Evolutionary conservation across 1,284 basidiomycete genomes (phyloP), one percentile per base, ranked within the genome.

Genomic region (Leccinum pallidistipes): DNA sequence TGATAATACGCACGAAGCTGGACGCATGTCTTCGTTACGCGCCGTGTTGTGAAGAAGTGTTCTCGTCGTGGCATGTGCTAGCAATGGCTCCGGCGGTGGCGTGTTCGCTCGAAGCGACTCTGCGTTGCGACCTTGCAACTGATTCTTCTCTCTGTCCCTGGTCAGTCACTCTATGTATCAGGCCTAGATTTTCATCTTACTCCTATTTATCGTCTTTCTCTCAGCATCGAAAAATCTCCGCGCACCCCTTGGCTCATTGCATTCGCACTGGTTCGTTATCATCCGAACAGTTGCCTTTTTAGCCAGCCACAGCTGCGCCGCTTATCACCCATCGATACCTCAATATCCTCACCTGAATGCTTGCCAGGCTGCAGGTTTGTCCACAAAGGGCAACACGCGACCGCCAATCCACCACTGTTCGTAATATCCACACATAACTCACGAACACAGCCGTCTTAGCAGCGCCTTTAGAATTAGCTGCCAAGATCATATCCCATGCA

Each of bases 261-360:
- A 16, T 10, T 18, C 27, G 55, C 40, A 10, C 34, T 32, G 5
- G n/a, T 24, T 50, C 31, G 38, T 64, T 54, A 66, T 66, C 57
- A 49, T 18, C 38, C 43, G 10, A 49, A 29, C n/a, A 3, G 2
- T 11, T 32, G 18, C 51, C 40, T n/a, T 60, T 52, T 58, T 49
- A 56, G 21, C 31, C 2, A 27, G 32, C 36, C 18, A 18, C 18
- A 38, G 51, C 38, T 14, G 31, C 50, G 56, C 27, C 49, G 49
- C 63, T 64, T 51, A 67, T 56, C 54, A 21, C n/a, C 9, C 18
- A 54, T 50, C 10, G 21, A 16, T 12, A 29, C 29, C 29, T 29
- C 29, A 29, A 29, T 36, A 34, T 12, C 56, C 21, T 31, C 3
- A 12, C 10, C 34, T 54, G 49, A 47, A 31, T 29, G 31, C 14